Conservation (phyloP, 345 rosid species). For the Arabis hirsuta region DNA sequence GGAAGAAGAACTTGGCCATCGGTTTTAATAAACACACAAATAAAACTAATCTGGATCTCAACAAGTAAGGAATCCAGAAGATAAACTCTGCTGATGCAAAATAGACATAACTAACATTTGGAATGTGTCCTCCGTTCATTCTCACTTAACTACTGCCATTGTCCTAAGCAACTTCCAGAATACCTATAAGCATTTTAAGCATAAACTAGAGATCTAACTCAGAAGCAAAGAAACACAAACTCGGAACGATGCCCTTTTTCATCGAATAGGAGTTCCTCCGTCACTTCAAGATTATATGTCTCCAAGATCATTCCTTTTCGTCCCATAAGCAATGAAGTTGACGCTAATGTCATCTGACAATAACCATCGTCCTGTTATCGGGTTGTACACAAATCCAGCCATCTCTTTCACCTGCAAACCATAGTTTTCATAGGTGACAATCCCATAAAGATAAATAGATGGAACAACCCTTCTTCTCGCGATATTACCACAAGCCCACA, state of each 20-base stretch:
- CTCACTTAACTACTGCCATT: slow-evolving; percentile 14
- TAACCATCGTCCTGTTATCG: slow-evolving; percentile 73
- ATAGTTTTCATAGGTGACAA: not conserved
- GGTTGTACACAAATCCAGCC: slow-evolving; percentile 82
- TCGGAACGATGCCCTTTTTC: not conserved
- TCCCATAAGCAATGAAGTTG: slow-evolving; percentile 75
- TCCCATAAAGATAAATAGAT: not conserved
- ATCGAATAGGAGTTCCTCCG: too few relatives aligned
- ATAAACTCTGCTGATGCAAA: not conserved
- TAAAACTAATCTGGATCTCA: slow-evolving; percentile 25
- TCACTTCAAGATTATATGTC: not conserved
- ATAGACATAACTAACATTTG: slow-evolving; percentile 2
- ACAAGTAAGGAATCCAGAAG: not conserved
- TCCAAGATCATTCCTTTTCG: slow-evolving; percentile 40
- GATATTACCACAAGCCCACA: slow-evolving; percentile 6
- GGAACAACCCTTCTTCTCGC: slow-evolving; percentile 15
- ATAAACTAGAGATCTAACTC: slow-evolving; percentile 4
- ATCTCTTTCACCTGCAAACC: slow-evolving; percentile 73
- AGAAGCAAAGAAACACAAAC: not conserved
- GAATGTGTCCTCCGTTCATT: slow-evolving; percentile 5
- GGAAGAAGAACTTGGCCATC: slow-evolving; percentile 55
- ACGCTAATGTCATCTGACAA: slow-evolving; percentile 70
- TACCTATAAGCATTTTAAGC: not conserved
- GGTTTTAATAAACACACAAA: slow-evolving; percentile 38
- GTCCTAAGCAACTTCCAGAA: slow-evolving; percentile 5